Conservation (phyloP, 1,139 yeast genomes). For the Geotrichum klebahnii region DNA sequence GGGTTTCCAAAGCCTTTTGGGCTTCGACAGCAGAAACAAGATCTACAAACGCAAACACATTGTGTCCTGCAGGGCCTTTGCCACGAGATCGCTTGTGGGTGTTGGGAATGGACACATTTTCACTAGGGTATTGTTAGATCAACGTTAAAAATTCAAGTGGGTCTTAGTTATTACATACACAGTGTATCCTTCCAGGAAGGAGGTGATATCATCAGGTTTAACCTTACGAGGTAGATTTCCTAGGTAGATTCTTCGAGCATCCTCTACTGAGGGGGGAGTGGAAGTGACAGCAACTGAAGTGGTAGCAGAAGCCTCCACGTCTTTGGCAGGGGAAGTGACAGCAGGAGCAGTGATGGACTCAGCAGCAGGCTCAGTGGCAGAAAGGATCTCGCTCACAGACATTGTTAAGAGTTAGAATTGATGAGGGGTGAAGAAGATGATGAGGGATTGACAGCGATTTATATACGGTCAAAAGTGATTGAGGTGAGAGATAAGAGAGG, state of each 20-base stretch:
- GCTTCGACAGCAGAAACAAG: slow-evolving; percentile 52
- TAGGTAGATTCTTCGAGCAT: slow-evolving; percentile 16
- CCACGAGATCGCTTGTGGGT: slow-evolving; percentile 12
- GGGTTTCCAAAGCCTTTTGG: slow-evolving; percentile 44
- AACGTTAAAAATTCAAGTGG: background rate
- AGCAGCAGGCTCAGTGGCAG: slow-evolving; percentile 41
- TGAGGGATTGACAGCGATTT: background rate
- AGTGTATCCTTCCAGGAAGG: slow-evolving; percentile 12
- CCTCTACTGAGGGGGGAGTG: slow-evolving; percentile 18
- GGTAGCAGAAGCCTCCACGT: slow-evolving; percentile 25
- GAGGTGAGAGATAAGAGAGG: slow-evolving; percentile 1
- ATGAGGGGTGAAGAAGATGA: too few species aligned
- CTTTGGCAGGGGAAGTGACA: slow-evolving; percentile 30
- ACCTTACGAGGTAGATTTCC: slow-evolving; percentile 17
- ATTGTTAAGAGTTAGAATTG: slow-evolving; percentile 7
- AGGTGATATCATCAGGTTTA: slow-evolving; percentile 16
- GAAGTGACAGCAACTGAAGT: slow-evolving; percentile 4
- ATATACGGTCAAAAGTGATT: background rate
- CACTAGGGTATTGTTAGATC: slow-evolving; percentile 19
- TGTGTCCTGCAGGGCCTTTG: slow-evolving; percentile 5
- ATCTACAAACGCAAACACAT: slow-evolving; percentile 49
- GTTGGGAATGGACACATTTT: slow-evolving; percentile 24
- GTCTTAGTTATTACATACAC: background rate
- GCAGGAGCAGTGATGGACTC: slow-evolving; percentile 23
- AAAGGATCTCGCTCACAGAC: slow-evolving; percentile 9